These are phyloP conservation scores for Plantago ovata DNA, from an alignment of 257 asterid genomes.

Conservation along the genomic window DNA sequence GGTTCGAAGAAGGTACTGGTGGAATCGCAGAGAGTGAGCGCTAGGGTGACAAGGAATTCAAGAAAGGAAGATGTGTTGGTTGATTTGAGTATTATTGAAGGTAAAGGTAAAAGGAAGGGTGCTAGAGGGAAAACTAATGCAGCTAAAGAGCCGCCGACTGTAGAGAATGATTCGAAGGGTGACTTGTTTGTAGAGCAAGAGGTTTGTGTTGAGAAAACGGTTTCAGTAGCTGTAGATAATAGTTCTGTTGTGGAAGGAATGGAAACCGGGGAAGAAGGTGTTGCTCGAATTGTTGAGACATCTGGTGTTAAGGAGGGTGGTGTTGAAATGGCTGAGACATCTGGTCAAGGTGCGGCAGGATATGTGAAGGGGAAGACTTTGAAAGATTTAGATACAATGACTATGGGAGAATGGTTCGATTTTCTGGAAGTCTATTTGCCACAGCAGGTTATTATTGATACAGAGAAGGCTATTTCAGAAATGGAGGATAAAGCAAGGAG, in stretches of 20 bases:
- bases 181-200: constrained; percentile 18
- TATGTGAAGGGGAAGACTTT: constrained; percentile 12
- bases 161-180: constrained; percentile 25
- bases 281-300: constrained; percentile 25
- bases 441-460: constrained; percentile 51
- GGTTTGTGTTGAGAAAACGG: constrained; percentile 16
- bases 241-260: constrained; percentile 4
- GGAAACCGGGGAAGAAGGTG: constrained; percentile 16
- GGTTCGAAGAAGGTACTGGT: constrained; percentile 21
- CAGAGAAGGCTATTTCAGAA: constrained; percentile 57
- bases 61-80: constrained; percentile 21
- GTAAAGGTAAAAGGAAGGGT: constrained; percentile 27
- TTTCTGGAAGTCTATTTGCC: constrained; percentile 50
- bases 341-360: constrained; percentile 22
- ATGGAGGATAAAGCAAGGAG: constrained; percentile 57
- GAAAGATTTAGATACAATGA: constrained; percentile 57
- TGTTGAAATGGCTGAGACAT: constrained; percentile 22
- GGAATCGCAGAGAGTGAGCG: constrained; percentile 16
- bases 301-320: constrained; percentile 28
- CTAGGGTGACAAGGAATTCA: constrained; percentile 39
- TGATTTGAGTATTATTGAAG: constrained; percentile 26
- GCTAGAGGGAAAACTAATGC: constrained; percentile 28
- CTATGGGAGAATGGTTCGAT: constrained; percentile 64
- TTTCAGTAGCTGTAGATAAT: constrained; percentile 16
- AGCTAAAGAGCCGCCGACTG: constrained; percentile 9